phyloP scores from a whole-genome alignment of 345 rosid species.

The Noccaea bulbosa region DNA sequence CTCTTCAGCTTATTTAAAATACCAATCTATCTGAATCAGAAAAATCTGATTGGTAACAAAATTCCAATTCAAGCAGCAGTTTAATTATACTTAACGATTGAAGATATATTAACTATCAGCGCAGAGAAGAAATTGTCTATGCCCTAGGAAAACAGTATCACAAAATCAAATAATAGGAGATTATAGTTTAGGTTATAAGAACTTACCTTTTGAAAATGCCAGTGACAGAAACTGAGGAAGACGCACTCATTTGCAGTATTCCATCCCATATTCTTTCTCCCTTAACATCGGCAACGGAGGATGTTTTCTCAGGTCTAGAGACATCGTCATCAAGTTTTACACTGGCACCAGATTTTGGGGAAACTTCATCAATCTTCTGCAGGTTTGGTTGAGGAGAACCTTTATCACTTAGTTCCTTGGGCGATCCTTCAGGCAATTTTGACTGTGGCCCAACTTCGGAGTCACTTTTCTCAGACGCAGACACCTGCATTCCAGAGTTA shows the following conservation, averaged over 20 bases:
- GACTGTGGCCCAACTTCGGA: constrained; percentile 36
- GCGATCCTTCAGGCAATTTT: constrained; percentile 44
- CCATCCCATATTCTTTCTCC: constrained; percentile 89
- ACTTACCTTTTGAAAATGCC: constrained; percentile 79
- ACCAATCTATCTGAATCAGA: constrained; percentile 5
- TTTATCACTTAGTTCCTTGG: constrained; percentile 40
- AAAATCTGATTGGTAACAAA: neutral
- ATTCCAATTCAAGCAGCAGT: constrained; percentile 13
- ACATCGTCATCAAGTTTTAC: constrained; percentile 35
- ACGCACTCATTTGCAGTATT: constrained; percentile 63
- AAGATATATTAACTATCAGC: neutral
- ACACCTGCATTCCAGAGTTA: constrained; percentile 41
- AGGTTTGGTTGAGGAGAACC: constrained; percentile 31
- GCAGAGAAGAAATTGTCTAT: neutral
- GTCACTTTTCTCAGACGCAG: constrained; percentile 52
- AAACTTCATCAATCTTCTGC: constrained; percentile 29
- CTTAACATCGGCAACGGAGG: constrained; percentile 35
- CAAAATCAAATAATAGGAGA: neutral
- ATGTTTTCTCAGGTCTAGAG: constrained; percentile 31
- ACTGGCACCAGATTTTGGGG: constrained; percentile 22
- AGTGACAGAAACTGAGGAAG: constrained; percentile 55
- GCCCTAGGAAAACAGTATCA: constrained; percentile 1
- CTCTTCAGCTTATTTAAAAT: constrained; percentile 12
- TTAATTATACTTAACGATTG: neutral
- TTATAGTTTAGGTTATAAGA: neutral